Evolutionary conservation across 2,329 filamentous ascomycete species (phyloP).

Genomic region (Beauveria asiatica): DNA sequence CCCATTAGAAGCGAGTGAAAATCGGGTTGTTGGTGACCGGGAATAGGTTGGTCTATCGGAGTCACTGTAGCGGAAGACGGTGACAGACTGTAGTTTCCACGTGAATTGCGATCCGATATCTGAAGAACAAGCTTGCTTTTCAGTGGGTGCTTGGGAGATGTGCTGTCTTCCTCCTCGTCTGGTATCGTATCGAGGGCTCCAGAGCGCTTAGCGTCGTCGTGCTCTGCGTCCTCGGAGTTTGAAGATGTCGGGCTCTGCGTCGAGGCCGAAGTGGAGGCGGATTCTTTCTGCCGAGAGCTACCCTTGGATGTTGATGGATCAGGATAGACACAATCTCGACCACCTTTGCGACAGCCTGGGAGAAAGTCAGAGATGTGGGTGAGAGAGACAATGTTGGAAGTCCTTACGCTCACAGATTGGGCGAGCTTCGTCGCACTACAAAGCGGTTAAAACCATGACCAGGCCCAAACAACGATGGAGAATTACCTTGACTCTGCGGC

Average conservation of each 20-base stretch:
- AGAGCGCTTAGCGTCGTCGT: slow-evolving; percentile 19
- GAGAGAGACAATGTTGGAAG: background rate
- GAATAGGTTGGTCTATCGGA: background rate
- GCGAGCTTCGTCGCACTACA: slow-evolving; percentile 79
- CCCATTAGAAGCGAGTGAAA: slow-evolving; percentile 9
- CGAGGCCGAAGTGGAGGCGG: slow-evolving; percentile 27
- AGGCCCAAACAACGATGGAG: background rate
- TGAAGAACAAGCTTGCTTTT: slow-evolving; percentile 32
- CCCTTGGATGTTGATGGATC: slow-evolving; percentile 49
- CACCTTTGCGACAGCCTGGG: slow-evolving; percentile 81
- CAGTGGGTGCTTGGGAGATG: slow-evolving; percentile 15
- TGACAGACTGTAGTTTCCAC: slow-evolving; percentile 43
- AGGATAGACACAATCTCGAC: slow-evolving; percentile 83
- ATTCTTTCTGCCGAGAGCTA: slow-evolving; percentile 25
- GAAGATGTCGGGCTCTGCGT: slow-evolving; percentile 43
- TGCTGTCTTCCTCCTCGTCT: slow-evolving; percentile 42
- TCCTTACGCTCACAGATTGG: slow-evolving; percentile 72
- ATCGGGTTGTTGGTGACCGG: slow-evolving; percentile 16
- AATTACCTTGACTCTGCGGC: slow-evolving; percentile 71
- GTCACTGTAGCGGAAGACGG: slow-evolving; percentile 40
- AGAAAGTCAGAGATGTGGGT: slow-evolving; percentile 20
- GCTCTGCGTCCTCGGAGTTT: slow-evolving; percentile 39
- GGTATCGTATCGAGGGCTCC: slow-evolving; percentile 42
- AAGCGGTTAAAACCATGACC: slow-evolving; percentile 11
- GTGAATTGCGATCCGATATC: slow-evolving; percentile 45